Evolutionary conservation across 2,329 filamentous ascomycete species (phyloP), one percentile per base, ranked within the genome.

Genomic region (Clonostachys rosea): DNA sequence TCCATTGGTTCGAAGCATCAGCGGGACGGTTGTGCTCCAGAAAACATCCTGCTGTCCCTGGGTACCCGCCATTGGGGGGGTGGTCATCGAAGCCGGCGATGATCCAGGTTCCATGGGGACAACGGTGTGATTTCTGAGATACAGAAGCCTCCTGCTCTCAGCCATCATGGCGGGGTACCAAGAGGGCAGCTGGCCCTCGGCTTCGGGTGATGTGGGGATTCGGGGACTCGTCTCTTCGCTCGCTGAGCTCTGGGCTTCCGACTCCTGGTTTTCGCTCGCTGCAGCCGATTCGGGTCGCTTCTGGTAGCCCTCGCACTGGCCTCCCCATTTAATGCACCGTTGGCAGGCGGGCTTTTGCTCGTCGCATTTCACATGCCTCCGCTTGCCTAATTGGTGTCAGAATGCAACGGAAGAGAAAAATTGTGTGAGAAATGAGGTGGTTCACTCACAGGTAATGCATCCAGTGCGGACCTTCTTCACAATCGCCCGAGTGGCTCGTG

Each of bases 21-120:
- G 59, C 3, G 65, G 66, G 7, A 69, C 62, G 2, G 56, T 59
- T 6, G 57, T 52, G 12, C 53, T 60, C 64, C 67, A 71, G n/a
- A 70, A 62, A 1, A 45, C 42, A 14, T 60, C 57, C 14, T 61
- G 24, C 24, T 30, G 24, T 5, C 24, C 24, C 24, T 30, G 24
- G 24, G 24, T 30, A 30, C 24, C 24, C 24, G 9, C 53, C 17
- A n/a, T 40, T 18, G n/a, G n/a, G 10, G n/a, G 37, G 17, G 37
- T 40, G 37, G n/a, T 40, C n/a, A 40, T n/a, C n/a, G n/a, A n/a
- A 40, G 17, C 17, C 17, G 37, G 37, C n/a, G 37, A n/a, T 40
- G n/a, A n/a, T 9, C 37, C n/a, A 40, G 17, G 37, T 18, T 40
- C 37, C 37, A 40, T 40, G n/a, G 17, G 17, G 11, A n/a, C 37